These are phyloP conservation scores for Epicoccum sorghinum DNA, from an alignment of 2,329 filamentous ascomycete genomes.

Conservation along the genomic window DNA sequence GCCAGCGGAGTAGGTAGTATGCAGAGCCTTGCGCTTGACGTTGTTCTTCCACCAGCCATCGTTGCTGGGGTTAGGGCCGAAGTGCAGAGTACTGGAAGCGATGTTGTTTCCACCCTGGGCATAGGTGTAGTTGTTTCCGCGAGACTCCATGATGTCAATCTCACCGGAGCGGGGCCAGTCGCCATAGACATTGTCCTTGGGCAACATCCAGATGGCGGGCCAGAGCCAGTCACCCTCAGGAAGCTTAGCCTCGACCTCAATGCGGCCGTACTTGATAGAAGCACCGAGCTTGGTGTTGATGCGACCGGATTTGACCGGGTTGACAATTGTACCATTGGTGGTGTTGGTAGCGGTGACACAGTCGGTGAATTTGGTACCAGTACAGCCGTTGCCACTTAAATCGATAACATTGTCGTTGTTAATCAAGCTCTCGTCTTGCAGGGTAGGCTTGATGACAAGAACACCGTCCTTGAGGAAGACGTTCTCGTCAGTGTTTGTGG, in stretches of 20 bases:
- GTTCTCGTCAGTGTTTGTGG: conserved; percentile 74
- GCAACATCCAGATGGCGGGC: conserved; percentile 93
- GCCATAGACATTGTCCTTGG: conserved; percentile 73
- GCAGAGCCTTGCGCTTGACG: conserved; percentile 74
- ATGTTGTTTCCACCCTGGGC: conserved; percentile 80
- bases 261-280: conserved; percentile 77
- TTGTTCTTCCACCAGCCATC: conserved; percentile 87
- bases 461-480: conserved; percentile 72
- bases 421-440: conserved; percentile 72
- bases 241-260: conserved; percentile 79
- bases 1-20: conserved; percentile 71
- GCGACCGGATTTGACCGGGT: conserved; percentile 77
- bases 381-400: conserved; percentile 71
- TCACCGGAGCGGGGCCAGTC: conserved; percentile 80
- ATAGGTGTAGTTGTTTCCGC: conserved; percentile 83
- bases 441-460: conserved; percentile 77
- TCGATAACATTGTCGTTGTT: conserved; percentile 71
- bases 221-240: conserved; percentile 85
- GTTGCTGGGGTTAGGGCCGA: conserved; percentile 73
- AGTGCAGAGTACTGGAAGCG: conserved; percentile 78
- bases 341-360: conserved; percentile 77
- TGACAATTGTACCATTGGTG: conserved; percentile 77
- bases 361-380: conserved; percentile 62
- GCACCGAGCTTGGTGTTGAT: conserved; percentile 75
- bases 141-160: conserved; percentile 81